A percentile compares a stretch with the other conserved stretches of the same genome.
phyloP scores from a whole-genome alignment of 2,329 filamentous ascomycete species.

The Raffaelea ambrosiae region DNA sequence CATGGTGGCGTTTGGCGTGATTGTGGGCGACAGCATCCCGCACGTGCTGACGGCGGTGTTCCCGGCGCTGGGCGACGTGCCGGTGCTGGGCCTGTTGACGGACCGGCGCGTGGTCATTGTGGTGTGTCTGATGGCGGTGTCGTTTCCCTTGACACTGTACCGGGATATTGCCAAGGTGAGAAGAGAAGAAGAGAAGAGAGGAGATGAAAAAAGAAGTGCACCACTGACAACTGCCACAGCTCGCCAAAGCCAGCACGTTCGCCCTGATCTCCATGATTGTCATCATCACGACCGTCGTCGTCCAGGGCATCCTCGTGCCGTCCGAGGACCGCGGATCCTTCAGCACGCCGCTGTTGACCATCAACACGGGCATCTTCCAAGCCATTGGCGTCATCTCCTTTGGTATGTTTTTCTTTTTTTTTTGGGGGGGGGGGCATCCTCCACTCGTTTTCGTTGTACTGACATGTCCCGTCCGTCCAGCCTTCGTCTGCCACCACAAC shows the following conservation, averaged over 20 bases:
- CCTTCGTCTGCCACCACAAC: slow-evolving; percentile 79
- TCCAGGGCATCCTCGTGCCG: slow-evolving; percentile 71
- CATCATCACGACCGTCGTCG: slow-evolving; percentile 80
- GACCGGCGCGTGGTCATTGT: slow-evolving; percentile 78
- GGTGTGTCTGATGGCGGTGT: slow-evolving; percentile 77
- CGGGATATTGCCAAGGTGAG: slow-evolving; percentile 91
- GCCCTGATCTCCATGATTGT: slow-evolving; percentile 88
- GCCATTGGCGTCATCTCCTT: slow-evolving; percentile 98
- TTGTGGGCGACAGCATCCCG: slow-evolving; percentile 93
- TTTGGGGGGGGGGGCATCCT: background rate
- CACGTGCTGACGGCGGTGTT: slow-evolving; percentile 79
- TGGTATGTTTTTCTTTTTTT: slow-evolving; percentile 42
- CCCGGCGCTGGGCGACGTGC: slow-evolving; percentile 61
- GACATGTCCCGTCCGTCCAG: slow-evolving; percentile 26
- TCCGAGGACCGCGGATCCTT: slow-evolving; percentile 64
- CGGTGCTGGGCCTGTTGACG: slow-evolving; percentile 74
- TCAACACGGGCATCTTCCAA: slow-evolving; percentile 86
- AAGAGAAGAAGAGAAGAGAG: no score
- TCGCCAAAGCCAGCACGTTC: slow-evolving; percentile 91
- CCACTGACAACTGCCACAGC: slow-evolving; percentile 35
- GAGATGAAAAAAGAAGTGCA: no score
- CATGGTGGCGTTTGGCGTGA: slow-evolving; percentile 97
- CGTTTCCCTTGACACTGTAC: slow-evolving; percentile 87
- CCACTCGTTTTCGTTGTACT: background rate
- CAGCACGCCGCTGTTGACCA: slow-evolving; percentile 58